Evolutionary conservation across 2,329 filamentous ascomycete genomes (phyloP), one percentile per base, ranked within the genome.

Genomic region (Rachicladosporium sp.): DNA sequence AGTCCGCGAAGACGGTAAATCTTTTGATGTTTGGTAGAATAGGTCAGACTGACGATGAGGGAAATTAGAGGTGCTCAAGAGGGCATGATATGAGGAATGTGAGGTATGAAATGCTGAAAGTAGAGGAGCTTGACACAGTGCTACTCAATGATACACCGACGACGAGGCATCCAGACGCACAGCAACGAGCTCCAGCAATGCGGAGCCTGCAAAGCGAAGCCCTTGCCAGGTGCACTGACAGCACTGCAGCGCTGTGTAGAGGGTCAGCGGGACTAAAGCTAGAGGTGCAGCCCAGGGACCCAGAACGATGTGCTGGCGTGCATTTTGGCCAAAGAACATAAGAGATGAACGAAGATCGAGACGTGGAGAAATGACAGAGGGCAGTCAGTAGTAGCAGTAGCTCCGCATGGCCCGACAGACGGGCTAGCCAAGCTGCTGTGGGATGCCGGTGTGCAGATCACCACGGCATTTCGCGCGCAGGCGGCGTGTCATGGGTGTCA

Each of bases 291-390:
- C 48, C 46, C 51, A 60, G 62, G 64, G 59, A 63, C 64, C 64
- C 64, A 65, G 63, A 36, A 58, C 83, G 84, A 87, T 93, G 86
- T 82, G 85, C 73, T 93, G 86, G 85, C 85, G 80, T 79, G 69
- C 71, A 71, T 80, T 72, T 71, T 77, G 74, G 74, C 83, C 83
- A 89, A 80, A 88, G 78, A 73, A 78, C 43, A 44, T 31, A 35
- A 33, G 37, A 31, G 6, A 37, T 31, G 39, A 41, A 48, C 46
- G 50, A 52, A 48, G 50, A 56, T 57, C 50, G 47, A 53, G 47
- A 48, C 48, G 49, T 45, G 50, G 49, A 54, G 49, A 50, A 37
- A 41, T 23, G 39, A 37, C 34, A 32, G 35, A 37, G 21, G 34
- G 35, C 33, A 37, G 34, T 23, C 29, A 30, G 33, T 29, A 32